phyloP scores from a whole-genome alignment of 768 basidiomycete species.

The Multifurca ochricompacta region DNA sequence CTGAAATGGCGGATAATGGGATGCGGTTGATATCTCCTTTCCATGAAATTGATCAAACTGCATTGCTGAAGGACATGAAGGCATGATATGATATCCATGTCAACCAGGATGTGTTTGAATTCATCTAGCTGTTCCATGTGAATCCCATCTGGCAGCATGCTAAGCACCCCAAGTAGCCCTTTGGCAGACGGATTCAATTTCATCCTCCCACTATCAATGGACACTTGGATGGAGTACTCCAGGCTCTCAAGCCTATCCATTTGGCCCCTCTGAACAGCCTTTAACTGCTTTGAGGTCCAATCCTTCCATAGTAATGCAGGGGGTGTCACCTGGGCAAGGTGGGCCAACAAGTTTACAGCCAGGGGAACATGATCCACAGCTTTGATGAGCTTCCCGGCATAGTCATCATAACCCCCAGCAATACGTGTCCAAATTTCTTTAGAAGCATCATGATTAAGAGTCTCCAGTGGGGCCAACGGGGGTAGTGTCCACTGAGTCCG shows the following conservation, averaged over 20 bases:
- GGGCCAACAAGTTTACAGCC: background rate
- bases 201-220: too few species aligned
- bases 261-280: background rate
- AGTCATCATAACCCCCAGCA: background rate
- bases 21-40: too few species aligned
- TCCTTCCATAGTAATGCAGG: background rate
- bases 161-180: background rate
- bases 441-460: background rate
- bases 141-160: too few species aligned
- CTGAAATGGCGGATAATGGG: background rate
- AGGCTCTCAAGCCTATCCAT: too few species aligned
- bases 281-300: background rate
- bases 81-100: background rate
- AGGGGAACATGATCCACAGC: constrained; percentile 7
- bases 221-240: too few species aligned
- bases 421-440: background rate
- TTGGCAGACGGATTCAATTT: background rate
- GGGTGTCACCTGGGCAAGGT: background rate
- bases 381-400: background rate
- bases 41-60: background rate
- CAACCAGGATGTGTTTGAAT: background rate
- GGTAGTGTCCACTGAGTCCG: constrained; percentile 4
- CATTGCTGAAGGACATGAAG: background rate
- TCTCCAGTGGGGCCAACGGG: background rate
- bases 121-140: background rate